Percentiles rank a stretch among this genome's conserved stretches.
phyloP scores from a whole-genome alignment of 306 rosid species.

The Clitoria ternatea region DNA sequence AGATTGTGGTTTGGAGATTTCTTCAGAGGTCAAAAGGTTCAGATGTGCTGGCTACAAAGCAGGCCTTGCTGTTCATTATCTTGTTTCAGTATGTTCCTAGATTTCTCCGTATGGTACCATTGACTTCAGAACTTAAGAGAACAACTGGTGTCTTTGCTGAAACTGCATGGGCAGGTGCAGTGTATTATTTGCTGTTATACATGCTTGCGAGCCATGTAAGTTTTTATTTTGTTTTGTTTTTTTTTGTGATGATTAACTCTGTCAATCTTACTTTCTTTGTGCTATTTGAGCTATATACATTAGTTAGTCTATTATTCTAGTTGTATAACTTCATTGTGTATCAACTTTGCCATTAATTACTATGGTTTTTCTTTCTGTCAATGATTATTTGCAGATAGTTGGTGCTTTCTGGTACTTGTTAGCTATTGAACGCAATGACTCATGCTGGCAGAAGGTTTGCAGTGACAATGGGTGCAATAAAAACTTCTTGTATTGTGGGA shows the following conservation, averaged over 20 bases:
- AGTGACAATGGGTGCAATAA: constrained; percentile 24
- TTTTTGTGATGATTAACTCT: constrained; percentile 6
- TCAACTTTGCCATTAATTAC: constrained; percentile 1
- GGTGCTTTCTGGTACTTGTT: constrained; percentile 96
- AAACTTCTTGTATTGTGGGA: constrained; percentile 70
- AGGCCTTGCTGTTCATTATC: constrained; percentile 80
- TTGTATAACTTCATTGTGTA: background rate
- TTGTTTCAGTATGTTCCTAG: constrained; percentile 90
- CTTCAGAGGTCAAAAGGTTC: constrained; percentile 78
- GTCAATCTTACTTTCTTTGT: constrained; percentile 15
- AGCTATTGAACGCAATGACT: constrained; percentile 87
- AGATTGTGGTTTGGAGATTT: constrained; percentile 94
- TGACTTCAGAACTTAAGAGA: constrained; percentile 93
- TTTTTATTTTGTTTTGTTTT: constrained; percentile 24
- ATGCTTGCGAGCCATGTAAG: constrained; percentile 99
- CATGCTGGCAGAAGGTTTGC: constrained; percentile 89
- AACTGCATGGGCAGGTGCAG: constrained; percentile 99
- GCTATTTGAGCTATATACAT: background rate
- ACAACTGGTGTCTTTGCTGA: constrained; percentile 97
- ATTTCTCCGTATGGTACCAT: constrained; percentile 70
- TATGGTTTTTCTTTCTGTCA: background rate
- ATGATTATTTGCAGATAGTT: constrained; percentile 65
- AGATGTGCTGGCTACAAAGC: constrained; percentile 77
- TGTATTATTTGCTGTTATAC: constrained; percentile 80
- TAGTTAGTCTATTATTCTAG: constrained; percentile 6